Evolutionary conservation across 441 rosid species (phyloP), one percentile per base, ranked within the genome.

Genomic region (Gossypium davidsonii): DNA sequence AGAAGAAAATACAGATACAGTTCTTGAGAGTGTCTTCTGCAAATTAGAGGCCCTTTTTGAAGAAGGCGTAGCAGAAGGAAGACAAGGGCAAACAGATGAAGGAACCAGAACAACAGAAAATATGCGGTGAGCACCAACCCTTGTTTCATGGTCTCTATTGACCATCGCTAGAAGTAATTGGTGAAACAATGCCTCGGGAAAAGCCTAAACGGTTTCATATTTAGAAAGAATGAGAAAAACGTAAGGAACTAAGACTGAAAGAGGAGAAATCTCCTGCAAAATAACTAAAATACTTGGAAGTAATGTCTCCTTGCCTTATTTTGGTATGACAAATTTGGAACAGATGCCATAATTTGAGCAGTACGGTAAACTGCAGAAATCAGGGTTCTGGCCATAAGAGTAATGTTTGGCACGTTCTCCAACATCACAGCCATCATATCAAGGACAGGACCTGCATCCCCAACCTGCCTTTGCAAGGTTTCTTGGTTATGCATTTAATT

Each of bases 71-170:
- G 84, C 72, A 66, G 80, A 58, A 46, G 63, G 28, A 70, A 84
- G 81, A 70, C 77, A 78, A 18, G 97, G 97, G 73, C 86, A 87
- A 79, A 94, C 90, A 80, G 97, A 92, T 76, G 90, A 84, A 71
- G 98, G 98, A 48, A 94, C 92, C 76, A 94, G 94, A 75, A 90
- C 93, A 80, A 88, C 85, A 21, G 98, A 92, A 79, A 94, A 89
- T 80, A 90, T 87, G 46, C 90, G 82, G 75, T 94, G 97, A 49
- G 98, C 97, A 17, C 92, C 93, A 72, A 85, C 81, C 78, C 97
- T 83, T 67, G 94, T 86, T 77, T 86, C 90, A 72, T 84, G 89
- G 85, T 92, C 97, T 66, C 91, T 85, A 83, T 77, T 81, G 82
- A 90, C 90, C 98, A 92, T 90, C 26, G 92, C 90, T 77, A 86